Conservation (phyloP, 2,329 filamentous ascomycete genomes). For the Nothophoma quercina region DNA sequence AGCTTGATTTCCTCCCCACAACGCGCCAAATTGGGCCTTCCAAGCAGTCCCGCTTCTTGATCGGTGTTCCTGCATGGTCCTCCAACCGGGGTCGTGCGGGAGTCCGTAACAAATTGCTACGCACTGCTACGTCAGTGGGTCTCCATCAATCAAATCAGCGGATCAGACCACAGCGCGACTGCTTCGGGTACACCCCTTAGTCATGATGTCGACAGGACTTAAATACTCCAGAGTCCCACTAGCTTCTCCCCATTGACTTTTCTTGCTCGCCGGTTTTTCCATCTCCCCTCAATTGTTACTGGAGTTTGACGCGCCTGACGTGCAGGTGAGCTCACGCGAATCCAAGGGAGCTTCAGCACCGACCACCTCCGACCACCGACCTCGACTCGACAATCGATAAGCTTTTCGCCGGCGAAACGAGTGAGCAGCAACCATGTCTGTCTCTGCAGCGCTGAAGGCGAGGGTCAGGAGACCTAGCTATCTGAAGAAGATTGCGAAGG, state of each 20-base stretch:
- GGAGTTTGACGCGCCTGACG: constrained; percentile 7
- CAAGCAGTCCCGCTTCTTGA: constrained; percentile 7
- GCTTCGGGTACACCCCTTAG: constrained; percentile 17
- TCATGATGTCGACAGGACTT: constrained; percentile 9
- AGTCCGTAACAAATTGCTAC: constrained; percentile 1
- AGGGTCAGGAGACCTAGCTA: constrained; percentile 79
- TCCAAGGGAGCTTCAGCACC: constrained; percentile 13
- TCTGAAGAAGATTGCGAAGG: constrained; percentile 79
- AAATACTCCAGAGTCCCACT: constrained; percentile 19
- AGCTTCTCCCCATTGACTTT: constrained; percentile 6
- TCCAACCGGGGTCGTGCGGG: constrained; percentile 10
- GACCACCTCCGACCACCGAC: constrained; percentile 17
- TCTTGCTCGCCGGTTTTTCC: not conserved
- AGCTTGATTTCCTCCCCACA: constrained; percentile 7
- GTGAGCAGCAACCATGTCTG: constrained; percentile 52
- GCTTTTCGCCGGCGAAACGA: not conserved
- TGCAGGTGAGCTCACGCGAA: constrained; percentile 15
- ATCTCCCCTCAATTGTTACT: not conserved
- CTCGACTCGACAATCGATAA: constrained; percentile 9
- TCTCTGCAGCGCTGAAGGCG: constrained; percentile 77
- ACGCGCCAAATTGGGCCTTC: not conserved
- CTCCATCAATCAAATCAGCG: constrained; percentile 14
- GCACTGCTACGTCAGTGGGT: constrained; percentile 17
- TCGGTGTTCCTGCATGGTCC: constrained; percentile 13
- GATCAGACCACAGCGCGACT: constrained; percentile 19